Percentiles rank a stretch among this genome's conserved stretches.
These are phyloP conservation scores for Pichiaceae sp. DNA, from an alignment of 1,139 yeast species.

Conservation along the genomic window DNA sequence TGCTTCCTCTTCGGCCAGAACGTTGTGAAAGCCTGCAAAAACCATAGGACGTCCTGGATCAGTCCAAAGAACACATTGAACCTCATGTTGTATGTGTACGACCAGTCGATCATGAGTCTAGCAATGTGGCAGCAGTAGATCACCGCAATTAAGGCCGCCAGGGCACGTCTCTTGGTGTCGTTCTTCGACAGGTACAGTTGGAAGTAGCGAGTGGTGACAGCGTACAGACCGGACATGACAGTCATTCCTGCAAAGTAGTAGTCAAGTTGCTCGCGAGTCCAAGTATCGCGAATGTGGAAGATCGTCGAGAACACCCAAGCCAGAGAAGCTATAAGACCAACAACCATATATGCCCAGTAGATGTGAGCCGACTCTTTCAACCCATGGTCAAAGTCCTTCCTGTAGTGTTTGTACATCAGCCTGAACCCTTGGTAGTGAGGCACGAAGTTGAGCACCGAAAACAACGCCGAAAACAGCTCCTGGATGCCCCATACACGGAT, in stretches of 20 bases:
- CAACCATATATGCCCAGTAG: conserved; percentile 33
- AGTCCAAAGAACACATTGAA: conserved; percentile 79
- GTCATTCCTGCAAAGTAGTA: conserved; percentile 91
- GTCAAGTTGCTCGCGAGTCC: conserved; percentile 75
- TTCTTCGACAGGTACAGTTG: conserved; percentile 39
- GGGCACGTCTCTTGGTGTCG: conserved; percentile 23
- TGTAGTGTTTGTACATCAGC: conserved; percentile 24
- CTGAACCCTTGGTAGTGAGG: conserved; percentile 63
- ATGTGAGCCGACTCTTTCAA: conserved; percentile 23
- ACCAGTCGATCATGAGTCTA: conserved; percentile 69
- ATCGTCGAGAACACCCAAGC: conserved; percentile 87
- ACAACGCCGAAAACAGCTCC: conserved; percentile 74
- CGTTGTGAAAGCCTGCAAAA: conserved; percentile 22
- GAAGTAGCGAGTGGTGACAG: conserved; percentile 50
- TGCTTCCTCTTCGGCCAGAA: conserved; percentile 14
- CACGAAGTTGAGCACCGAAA: conserved; percentile 69
- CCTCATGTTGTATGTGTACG: conserved; percentile 89
- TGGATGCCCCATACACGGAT: conserved; percentile 66
- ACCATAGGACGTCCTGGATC: conserved; percentile 56
- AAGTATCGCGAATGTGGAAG: conserved; percentile 80
- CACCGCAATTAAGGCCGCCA: conserved; percentile 35
- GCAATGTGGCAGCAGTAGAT: conserved; percentile 58
- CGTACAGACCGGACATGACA: conserved; percentile 71
- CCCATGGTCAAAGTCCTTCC: conserved; percentile 14
- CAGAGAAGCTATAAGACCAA: conserved; percentile 58